Evolutionary conservation across 2,329 filamentous ascomycete genomes (phyloP).

Genomic region (Atkinsonella hypoxylon): DNA sequence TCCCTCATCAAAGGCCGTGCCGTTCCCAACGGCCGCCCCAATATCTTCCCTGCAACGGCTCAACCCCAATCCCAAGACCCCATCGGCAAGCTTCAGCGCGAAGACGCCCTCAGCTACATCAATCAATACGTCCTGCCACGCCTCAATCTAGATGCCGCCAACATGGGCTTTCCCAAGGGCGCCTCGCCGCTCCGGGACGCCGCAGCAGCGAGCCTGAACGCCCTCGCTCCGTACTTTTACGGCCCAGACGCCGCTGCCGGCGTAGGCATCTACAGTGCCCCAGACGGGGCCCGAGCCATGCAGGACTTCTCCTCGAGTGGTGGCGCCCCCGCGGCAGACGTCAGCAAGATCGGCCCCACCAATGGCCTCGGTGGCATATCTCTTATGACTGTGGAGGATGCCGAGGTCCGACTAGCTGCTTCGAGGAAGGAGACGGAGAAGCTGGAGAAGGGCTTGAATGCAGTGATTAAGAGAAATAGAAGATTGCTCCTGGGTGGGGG

Average conservation of each 20-base stretch:
- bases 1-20: constrained; percentile 52
- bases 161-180: constrained; percentile 28
- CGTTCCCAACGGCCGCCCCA: constrained; percentile 50
- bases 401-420: constrained; percentile 40
- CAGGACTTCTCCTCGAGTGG: constrained; percentile 21
- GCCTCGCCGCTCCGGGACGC: constrained; percentile 29
- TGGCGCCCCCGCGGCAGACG: constrained; percentile 14
- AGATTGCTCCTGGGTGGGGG: constrained; percentile 33
- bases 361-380: constrained; percentile 32
- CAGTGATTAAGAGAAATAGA: constrained; percentile 47
- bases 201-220: constrained; percentile 38
- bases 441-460: constrained; percentile 49
- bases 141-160: constrained; percentile 39
- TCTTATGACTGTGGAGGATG: constrained; percentile 50
- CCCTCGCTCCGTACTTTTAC: constrained; percentile 45
- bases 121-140: constrained; percentile 56
- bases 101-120: constrained; percentile 56
- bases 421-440: constrained; percentile 49
- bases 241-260: constrained; percentile 32
- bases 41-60: constrained; percentile 43
- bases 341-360: constrained; percentile 17
- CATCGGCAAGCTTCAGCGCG: constrained; percentile 52
- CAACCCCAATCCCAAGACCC: constrained; percentile 42
- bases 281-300: constrained; percentile 23
- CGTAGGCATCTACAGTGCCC: constrained; percentile 30